Evolutionary conservation across 2,329 filamentous ascomycete genomes (phyloP), one percentile per base, ranked within the genome.

Genomic region (Anthostomella pinea): DNA sequence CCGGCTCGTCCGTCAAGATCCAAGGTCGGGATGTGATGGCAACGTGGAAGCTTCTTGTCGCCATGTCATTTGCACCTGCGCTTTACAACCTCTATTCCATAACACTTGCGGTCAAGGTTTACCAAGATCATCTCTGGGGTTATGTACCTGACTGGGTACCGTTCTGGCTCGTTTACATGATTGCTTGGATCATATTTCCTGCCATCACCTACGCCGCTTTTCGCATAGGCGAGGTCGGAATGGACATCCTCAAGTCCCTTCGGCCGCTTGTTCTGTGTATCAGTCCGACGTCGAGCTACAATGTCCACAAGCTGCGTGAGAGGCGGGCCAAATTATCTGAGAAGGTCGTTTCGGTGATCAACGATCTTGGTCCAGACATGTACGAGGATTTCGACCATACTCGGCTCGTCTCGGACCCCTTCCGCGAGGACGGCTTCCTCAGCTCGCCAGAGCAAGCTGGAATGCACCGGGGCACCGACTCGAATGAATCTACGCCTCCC

Each of bases 221-320:
- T 34, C 84, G 93, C 8, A 95, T 97, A 49, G 93, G 93, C 30
- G 93, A 98, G 66, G 84, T 95, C n/a, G 93, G 91, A 34, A 96
- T 98, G 89, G 93, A 98, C 58, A 96, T 98, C 38, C 71, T 93
- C 68, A 98, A 97, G 66, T 97, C 91, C 0, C 75, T 98, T 11
- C 80, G 88, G 8, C 93, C 93, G 5, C 77, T 98, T 8, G 71
- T 95, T 29, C 73, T 96, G 21, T 93, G 87, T 48, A 75, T 97
- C 54, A 85, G 85, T 53, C 93, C 93, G 2, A 81, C 81, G 4
- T 91, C 87, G 2, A 84, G 81, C 60, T 95, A 90, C 66, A 87
- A 85, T 39, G 79, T 98, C 31, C 78, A 87, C 45, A 84, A 83
- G 52, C 76, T 98, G 33, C 81, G 88, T 39, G 68, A 77, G 48